These are phyloP conservation scores for Blastobotrys indianensis DNA, from an alignment of 1,139 yeast genomes.

Conservation along the genomic window DNA sequence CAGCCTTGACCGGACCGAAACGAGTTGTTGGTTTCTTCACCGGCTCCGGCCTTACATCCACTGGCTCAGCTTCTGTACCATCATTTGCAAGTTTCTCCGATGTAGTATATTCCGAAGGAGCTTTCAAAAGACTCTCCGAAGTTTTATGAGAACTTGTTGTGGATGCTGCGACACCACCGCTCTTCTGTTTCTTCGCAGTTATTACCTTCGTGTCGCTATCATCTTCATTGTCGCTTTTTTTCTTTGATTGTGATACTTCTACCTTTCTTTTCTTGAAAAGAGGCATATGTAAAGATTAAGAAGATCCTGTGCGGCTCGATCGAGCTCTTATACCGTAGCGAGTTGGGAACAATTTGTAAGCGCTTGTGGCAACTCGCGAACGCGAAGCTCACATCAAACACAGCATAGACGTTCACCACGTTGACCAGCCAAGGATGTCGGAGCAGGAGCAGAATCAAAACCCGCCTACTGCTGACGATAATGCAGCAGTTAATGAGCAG, in stretches of 20 bases:
- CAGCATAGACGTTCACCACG: conserved; percentile 31
- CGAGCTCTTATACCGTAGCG: background rate
- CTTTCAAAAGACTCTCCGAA: conserved; percentile 12
- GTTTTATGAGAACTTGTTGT: background rate
- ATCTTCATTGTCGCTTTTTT: conserved; percentile 4
- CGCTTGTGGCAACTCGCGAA: too few relatives aligned
- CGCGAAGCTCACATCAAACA: conserved; percentile 1
- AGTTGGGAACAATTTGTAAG: background rate
- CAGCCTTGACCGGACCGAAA: conserved; percentile 25
- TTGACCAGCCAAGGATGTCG: conserved; percentile 34
- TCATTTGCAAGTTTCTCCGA: conserved; percentile 35
- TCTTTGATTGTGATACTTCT: conserved; percentile 7
- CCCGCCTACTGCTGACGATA: too few relatives aligned
- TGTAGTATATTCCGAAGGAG: conserved; percentile 18
- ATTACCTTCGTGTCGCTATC: conserved; percentile 9
- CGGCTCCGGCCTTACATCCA: background rate
- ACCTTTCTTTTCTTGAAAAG: conserved; percentile 35
- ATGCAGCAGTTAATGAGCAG: conserved; percentile 16
- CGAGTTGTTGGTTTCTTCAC: conserved; percentile 15
- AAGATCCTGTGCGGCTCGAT: background rate
- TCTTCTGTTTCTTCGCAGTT: conserved; percentile 6
- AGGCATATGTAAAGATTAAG: background rate
- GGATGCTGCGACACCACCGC: background rate
- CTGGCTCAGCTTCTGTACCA: conserved; percentile 26
- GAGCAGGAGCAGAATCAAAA: conserved; percentile 29